A percentile compares a stretch with the other conserved stretches of the same genome.
These are phyloP conservation scores for Zasmidium angulare DNA, from an alignment of 2,329 filamentous ascomycete species.

Conservation along the genomic window DNA sequence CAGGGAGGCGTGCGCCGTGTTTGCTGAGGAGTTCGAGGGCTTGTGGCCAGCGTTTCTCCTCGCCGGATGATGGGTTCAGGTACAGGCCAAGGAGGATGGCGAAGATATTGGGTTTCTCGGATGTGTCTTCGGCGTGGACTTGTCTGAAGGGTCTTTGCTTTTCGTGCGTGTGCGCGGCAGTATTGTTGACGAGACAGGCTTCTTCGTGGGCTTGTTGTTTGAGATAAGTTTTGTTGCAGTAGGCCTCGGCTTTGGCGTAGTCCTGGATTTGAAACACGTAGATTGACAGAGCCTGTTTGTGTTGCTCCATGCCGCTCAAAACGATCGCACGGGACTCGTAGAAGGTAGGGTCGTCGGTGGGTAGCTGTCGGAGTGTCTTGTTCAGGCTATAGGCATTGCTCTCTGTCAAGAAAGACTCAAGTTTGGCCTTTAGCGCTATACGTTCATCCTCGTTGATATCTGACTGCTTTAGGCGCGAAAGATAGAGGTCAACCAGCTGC, in stretches of 20 bases:
- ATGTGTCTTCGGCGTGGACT: constrained; percentile 53
- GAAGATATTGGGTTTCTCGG: constrained; percentile 72
- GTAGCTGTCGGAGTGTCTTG: constrained; percentile 71
- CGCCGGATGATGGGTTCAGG: constrained; percentile 72
- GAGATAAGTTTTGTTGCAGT: constrained; percentile 85
- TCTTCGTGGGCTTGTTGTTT: constrained; percentile 39
- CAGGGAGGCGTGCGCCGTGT: constrained; percentile 87
- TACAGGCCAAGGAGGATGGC: constrained; percentile 88
- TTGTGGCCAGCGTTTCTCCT: constrained; percentile 65
- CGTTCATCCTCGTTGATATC: constrained; percentile 36
- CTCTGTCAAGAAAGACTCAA: constrained; percentile 72
- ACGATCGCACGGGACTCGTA: constrained; percentile 89
- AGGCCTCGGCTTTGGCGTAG: constrained; percentile 90
- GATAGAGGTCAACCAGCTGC: constrained; percentile 70
- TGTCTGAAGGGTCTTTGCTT: constrained; percentile 33
- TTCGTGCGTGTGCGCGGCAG: constrained; percentile 20
- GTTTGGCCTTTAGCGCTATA: constrained; percentile 49
- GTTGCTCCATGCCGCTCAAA: constrained; percentile 89
- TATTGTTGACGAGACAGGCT: constrained; percentile 24
- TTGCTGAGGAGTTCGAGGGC: constrained; percentile 86
- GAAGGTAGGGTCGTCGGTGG: constrained; percentile 77
- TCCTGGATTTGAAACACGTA: constrained; percentile 94
- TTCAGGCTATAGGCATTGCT: constrained; percentile 72
- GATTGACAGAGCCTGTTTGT: constrained; percentile 93
- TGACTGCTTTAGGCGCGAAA: constrained; percentile 51